phyloP scores from a whole-genome alignment of 1,284 basidiomycete species.

The Leccinum brunneo-olivaceum region DNA sequence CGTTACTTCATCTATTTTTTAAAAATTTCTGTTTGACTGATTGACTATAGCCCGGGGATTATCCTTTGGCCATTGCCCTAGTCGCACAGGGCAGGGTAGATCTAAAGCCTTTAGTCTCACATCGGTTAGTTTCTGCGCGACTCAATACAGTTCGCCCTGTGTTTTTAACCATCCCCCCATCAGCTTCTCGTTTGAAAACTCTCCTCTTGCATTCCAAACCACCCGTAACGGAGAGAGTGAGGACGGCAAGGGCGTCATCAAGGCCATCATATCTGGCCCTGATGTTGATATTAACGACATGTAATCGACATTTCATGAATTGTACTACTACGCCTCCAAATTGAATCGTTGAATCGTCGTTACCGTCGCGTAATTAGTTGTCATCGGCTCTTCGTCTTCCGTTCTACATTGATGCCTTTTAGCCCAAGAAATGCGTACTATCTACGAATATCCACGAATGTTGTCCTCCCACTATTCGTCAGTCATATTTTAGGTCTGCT shows the following conservation, averaged over 20 bases:
- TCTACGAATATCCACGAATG: conserved; percentile 57
- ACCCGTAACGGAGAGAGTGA: conserved; percentile 75
- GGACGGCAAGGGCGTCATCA: conserved; percentile 69
- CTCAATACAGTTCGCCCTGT: not conserved
- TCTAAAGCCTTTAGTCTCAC: conserved; percentile 85
- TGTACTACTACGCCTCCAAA: too few relatives aligned
- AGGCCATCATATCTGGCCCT: conserved; percentile 74
- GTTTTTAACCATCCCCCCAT: conserved; percentile 1
- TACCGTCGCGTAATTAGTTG: too few relatives aligned
- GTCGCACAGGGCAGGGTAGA: conserved; percentile 76
- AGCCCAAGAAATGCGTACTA: conserved; percentile 62
- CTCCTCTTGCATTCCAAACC: conserved; percentile 75
- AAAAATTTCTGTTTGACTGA: too few relatives aligned
- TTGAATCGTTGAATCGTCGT: too few relatives aligned
- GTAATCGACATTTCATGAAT: conserved; percentile 14
- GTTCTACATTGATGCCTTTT: conserved; percentile 37
- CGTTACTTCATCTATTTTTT: conserved; percentile 20
- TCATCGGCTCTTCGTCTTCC: not conserved
- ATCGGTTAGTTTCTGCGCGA: conserved; percentile 47
- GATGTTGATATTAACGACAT: conserved; percentile 38
- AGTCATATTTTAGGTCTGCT: conserved; percentile 1
- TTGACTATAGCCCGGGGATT: conserved; percentile 64
- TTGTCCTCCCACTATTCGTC: conserved; percentile 67
- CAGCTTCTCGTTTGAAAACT: conserved; percentile 71
- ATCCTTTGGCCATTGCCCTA: conserved; percentile 79